Conservation (phyloP, 176 grass and related monocot genomes). For the Zizania latifolia region DNA sequence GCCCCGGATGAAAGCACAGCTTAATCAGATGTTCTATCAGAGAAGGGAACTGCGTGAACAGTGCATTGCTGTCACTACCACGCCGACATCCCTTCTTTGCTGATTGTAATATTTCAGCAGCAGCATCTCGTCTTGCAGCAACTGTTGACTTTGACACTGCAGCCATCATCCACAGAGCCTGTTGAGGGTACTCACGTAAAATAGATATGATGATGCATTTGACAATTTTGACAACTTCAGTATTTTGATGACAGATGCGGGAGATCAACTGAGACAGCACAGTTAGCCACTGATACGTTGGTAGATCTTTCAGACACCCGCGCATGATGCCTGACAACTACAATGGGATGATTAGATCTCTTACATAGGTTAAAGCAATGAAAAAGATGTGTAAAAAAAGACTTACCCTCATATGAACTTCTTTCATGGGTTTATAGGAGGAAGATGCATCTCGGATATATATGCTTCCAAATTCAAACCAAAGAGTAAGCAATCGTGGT, state of each 20-base stretch:
- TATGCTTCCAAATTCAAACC: conserved; percentile 95
- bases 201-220: conserved; percentile 66
- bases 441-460: conserved; percentile 44
- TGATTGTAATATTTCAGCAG: conserved; percentile 71
- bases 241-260: conserved; percentile 85
- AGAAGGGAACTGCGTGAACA: conserved; percentile 77
- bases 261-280: conserved; percentile 97
- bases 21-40: conserved; percentile 88
- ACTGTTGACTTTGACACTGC: conserved; percentile 92
- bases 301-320: conserved; percentile 80
- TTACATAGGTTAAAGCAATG: conserved; percentile 1
- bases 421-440: conserved; percentile 57
- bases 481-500: conserved; percentile 85
- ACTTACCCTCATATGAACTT: conserved; percentile 52
- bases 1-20: conserved; percentile 87
- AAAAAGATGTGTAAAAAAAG: conserved; percentile 5
- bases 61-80: conserved; percentile 44
- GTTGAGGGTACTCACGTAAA: conserved; percentile 86
- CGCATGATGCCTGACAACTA: conserved; percentile 70
- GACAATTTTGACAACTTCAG: conserved; percentile 61
- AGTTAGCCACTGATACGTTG: conserved; percentile 94
- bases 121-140: conserved; percentile 70
- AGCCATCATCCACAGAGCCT: conserved; percentile 99
- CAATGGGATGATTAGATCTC: conserved; percentile 12
- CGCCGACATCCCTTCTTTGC: conserved; percentile 65